phyloP scores from a whole-genome alignment of 2,329 filamentous ascomycete genomes.

The Atkinsonella texensis region DNA sequence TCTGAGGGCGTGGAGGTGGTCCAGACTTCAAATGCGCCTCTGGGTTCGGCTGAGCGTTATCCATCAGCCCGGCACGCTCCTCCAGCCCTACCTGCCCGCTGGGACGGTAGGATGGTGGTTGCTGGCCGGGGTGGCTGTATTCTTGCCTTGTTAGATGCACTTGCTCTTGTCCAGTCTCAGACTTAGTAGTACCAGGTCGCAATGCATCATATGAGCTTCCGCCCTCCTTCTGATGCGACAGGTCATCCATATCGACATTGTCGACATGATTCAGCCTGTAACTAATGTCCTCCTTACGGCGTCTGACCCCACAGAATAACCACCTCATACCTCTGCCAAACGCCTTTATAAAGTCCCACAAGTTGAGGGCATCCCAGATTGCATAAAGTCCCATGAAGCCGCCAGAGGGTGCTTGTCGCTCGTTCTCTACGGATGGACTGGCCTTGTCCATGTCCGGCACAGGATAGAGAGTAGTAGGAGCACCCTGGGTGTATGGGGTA shows the following conservation, averaged over 20 bases:
- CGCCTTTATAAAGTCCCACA: conserved; percentile 74
- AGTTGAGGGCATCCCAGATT: conserved; percentile 60
- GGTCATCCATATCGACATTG: conserved; percentile 24
- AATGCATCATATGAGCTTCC: conserved; percentile 12
- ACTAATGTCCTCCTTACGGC: conserved; percentile 40
- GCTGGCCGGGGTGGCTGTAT: conserved; percentile 26
- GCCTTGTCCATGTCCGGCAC: conserved; percentile 28
- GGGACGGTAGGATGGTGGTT: conserved; percentile 18
- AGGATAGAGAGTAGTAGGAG: conserved; percentile 35
- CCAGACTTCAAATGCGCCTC: conserved; percentile 4
- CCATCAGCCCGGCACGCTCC: conserved; percentile 33
- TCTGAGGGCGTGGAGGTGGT: conserved; percentile 6
- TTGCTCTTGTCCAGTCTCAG: conserved; percentile 9
- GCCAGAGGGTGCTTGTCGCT: conserved; percentile 42
- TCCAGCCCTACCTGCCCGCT: conserved; percentile 19
- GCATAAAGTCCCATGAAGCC: conserved; percentile 54
- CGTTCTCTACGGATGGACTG: conserved; percentile 30
- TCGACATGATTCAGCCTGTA: conserved; percentile 27
- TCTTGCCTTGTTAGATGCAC: conserved; percentile 19
- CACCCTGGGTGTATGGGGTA: conserved; percentile 47
- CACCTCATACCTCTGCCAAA: conserved; percentile 67
- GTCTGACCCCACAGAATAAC: conserved; percentile 63
- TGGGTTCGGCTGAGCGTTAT: conserved; percentile 21
- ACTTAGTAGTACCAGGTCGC: conserved; percentile 7
- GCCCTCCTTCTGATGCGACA: conserved; percentile 18